Evolutionary conservation across 192 early-diverging fungal genomes (phyloP).

Genomic region (Mortierella claussenii): DNA sequence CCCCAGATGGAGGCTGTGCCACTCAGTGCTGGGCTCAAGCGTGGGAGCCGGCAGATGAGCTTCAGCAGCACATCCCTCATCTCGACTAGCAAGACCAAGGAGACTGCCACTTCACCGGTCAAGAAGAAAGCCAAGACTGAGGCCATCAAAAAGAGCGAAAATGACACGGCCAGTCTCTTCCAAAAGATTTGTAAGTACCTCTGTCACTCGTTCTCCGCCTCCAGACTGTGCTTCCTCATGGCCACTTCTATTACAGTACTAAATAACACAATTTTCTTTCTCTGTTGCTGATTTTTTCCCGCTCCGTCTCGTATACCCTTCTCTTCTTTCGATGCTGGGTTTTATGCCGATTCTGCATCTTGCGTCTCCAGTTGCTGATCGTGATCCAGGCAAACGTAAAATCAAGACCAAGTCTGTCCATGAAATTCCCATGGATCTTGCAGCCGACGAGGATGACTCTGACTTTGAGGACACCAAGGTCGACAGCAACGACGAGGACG

Average conservation of each 20-base stretch:
- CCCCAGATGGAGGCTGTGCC: not conserved
- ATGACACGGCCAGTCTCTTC: slow-evolving; percentile 46
- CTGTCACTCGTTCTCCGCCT: not conserved
- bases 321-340: not conserved
- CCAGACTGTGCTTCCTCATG: no score
- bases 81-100: slow-evolving; percentile 15
- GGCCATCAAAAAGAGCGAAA: slow-evolving; percentile 17
- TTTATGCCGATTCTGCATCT: not conserved
- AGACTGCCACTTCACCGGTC: slow-evolving; percentile 13
- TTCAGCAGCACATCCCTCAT: not conserved
- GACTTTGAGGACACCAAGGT: slow-evolving; percentile 51
- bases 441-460: slow-evolving; percentile 51
- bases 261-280: no score
- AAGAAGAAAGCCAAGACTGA: slow-evolving; percentile 42
- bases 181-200: slow-evolving; percentile 50
- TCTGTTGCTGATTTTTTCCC: not conserved
- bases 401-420: slow-evolving; percentile 53
- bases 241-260: not conserved
- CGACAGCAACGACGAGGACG: slow-evolving; percentile 41
- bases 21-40: slow-evolving; percentile 19
- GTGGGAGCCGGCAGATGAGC: slow-evolving; percentile 20
- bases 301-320: not conserved
- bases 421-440: slow-evolving; percentile 51
- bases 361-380: slow-evolving; percentile 50
- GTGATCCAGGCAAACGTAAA: slow-evolving; percentile 58